These are phyloP conservation scores for Myxozyma mucilagina DNA, from an alignment of 805 yeast genomes.

Conservation along the genomic window DNA sequence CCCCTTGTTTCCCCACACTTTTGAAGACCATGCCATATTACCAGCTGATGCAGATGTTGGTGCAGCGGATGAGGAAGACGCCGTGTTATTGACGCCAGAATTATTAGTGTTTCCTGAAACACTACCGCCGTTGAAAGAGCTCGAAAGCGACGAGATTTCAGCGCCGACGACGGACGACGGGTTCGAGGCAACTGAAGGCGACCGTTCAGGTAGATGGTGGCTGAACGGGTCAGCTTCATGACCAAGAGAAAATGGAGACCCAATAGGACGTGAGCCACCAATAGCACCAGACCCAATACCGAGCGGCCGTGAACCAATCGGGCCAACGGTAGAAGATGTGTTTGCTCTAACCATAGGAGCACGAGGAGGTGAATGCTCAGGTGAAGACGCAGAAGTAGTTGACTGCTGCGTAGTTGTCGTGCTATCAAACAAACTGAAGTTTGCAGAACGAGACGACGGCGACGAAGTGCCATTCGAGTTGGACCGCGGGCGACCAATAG, in stretches of 20 bases:
- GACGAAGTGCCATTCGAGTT: slow-evolving; percentile 33
- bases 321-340: slow-evolving; percentile 31
- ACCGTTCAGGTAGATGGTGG: slow-evolving; percentile 26
- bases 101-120: slow-evolving; percentile 1
- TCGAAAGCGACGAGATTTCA: slow-evolving; percentile 6
- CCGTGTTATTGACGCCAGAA: background rate
- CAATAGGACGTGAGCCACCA: slow-evolving; percentile 23
- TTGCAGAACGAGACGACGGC: slow-evolving; percentile 32
- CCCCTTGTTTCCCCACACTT: slow-evolving; percentile 32
- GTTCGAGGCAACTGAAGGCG: slow-evolving; percentile 28
- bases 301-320: slow-evolving; percentile 32
- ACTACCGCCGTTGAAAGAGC: slow-evolving; percentile 10
- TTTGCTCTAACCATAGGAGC: slow-evolving; percentile 23
- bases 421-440: slow-evolving; percentile 32
- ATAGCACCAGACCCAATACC: slow-evolving; percentile 19
- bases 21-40: slow-evolving; percentile 31
- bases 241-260: slow-evolving; percentile 25
- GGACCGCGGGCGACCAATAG: slow-evolving; percentile 27
- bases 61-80: slow-evolving; percentile 1
- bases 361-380: slow-evolving; percentile 33
- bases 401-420: slow-evolving; percentile 21
- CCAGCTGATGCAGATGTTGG: slow-evolving; percentile 17
- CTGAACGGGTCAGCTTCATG: slow-evolving; percentile 25
- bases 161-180: slow-evolving; percentile 17
- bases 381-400: slow-evolving; percentile 29